Percentiles rank a stretch among this genome's conserved stretches.
phyloP scores from a whole-genome alignment of 352 stramenopile species.

The Saprolegnia parasitica region DNA sequence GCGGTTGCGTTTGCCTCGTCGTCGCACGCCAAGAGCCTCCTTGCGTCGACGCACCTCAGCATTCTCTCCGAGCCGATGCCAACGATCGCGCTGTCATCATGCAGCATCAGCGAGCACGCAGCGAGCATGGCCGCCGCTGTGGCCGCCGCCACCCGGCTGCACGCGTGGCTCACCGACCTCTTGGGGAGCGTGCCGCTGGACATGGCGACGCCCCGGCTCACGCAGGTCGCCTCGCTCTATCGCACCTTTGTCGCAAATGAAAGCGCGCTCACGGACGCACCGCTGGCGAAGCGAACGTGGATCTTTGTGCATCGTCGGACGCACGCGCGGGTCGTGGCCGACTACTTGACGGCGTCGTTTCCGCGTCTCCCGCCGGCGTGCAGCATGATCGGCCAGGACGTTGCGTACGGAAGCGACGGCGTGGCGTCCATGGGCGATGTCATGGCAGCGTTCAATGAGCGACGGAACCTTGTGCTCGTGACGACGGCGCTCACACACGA shows the following conservation, averaged over 20 bases:
- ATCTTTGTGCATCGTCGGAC: conserved; percentile 69
- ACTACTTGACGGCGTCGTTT: conserved; percentile 62
- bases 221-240: conserved; percentile 51
- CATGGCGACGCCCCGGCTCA: conserved; percentile 47
- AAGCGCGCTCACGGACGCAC: neutral
- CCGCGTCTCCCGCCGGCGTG: conserved; percentile 50
- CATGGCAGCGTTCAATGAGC: conserved; percentile 52
- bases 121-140: neutral
- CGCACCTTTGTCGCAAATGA: conserved; percentile 44
- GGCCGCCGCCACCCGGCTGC: neutral
- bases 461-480: conserved; percentile 62
- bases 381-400: conserved; percentile 69
- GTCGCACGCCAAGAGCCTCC: neutral
- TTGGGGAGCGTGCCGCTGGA: conserved; percentile 24
- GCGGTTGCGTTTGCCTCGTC: neutral
- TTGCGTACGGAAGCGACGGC: conserved; percentile 32
- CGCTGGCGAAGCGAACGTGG: conserved; percentile 32
- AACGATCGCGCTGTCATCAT: conserved; percentile 56
- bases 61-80: neutral
- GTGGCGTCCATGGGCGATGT: conserved; percentile 33
- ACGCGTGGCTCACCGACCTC: conserved; percentile 1
- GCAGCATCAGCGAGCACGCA: conserved; percentile 31
- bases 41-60: conserved; percentile 1
- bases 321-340: conserved; percentile 64
- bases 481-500: conserved; percentile 66